phyloP scores from a whole-genome alignment of 345 rosid genomes.

The Eutrema japonicum region DNA sequence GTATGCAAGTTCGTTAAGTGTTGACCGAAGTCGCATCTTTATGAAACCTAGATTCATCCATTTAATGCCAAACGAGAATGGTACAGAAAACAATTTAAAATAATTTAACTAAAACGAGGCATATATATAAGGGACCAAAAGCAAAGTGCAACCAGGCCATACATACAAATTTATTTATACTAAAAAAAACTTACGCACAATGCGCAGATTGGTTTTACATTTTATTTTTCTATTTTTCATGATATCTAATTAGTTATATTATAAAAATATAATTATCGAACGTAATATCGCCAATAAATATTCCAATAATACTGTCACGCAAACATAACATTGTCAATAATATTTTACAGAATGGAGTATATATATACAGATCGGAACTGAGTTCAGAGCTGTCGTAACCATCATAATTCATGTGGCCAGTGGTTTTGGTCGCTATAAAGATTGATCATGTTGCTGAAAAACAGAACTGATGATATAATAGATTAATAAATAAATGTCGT shows the following conservation, averaged over 20 bases:
- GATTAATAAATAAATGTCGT: no score
- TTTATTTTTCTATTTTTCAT: neutral
- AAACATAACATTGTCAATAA: slow-evolving; percentile 10
- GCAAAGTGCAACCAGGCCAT: slow-evolving; percentile 6
- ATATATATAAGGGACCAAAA: neutral
- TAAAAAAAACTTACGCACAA: neutral
- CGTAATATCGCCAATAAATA: neutral
- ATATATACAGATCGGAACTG: neutral
- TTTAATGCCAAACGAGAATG: slow-evolving; percentile 23
- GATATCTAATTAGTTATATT: neutral
- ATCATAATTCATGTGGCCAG: slow-evolving; percentile 36
- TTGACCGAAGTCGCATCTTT: slow-evolving; percentile 16
- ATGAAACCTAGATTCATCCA: neutral
- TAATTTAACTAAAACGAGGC: neutral
- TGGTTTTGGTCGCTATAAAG: slow-evolving; percentile 24
- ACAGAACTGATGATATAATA: neutral
- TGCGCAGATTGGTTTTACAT: neutral
- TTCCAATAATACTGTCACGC: neutral
- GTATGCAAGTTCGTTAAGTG: neutral
- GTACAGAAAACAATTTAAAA: neutral
- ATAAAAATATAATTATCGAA: neutral
- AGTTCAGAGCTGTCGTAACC: neutral
- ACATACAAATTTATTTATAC: neutral
- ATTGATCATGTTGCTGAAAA: slow-evolving; percentile 29
- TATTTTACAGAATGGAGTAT: neutral